A percentile compares a stretch with the other conserved stretches of the same genome.
These are phyloP conservation scores for Beauveria sp. DNA, from an alignment of 2,329 filamentous ascomycete species.

Conservation along the genomic window DNA sequence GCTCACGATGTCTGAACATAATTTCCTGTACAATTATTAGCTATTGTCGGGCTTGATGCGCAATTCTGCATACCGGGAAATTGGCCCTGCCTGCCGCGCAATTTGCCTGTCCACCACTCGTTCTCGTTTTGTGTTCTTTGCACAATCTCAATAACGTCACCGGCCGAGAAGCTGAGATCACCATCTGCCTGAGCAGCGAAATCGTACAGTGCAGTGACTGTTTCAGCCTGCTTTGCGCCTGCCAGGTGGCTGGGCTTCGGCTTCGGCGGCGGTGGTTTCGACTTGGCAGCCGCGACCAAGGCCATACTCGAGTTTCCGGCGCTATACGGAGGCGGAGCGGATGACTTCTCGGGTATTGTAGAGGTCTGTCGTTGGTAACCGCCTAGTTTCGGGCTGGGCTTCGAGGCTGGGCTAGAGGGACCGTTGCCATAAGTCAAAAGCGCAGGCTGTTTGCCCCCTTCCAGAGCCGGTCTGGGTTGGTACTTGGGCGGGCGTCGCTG, in stretches of 20 bases:
- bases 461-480: constrained; percentile 42
- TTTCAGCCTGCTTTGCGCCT: constrained; percentile 60
- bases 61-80: constrained; percentile 69
- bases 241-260: constrained; percentile 74
- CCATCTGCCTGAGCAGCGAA: constrained; percentile 94
- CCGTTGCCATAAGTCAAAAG: constrained; percentile 44
- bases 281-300: constrained; percentile 44
- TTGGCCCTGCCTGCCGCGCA: constrained; percentile 76
- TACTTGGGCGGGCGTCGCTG: constrained; percentile 54
- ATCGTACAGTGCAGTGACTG: constrained; percentile 86
- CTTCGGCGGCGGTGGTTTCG: constrained; percentile 65
- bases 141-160: constrained; percentile 85
- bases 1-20: constrained; percentile 8
- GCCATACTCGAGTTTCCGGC: constrained; percentile 35
- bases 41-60: not conserved
- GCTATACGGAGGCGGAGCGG: constrained; percentile 67
- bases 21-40: constrained; percentile 19
- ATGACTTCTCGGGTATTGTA: constrained; percentile 37
- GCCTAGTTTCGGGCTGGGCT: constrained; percentile 20
- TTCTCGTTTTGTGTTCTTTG: constrained; percentile 81
- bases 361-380: constrained; percentile 28
- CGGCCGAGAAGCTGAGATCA: constrained; percentile 81
- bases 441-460: constrained; percentile 39
- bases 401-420: constrained; percentile 13
- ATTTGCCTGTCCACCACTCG: constrained; percentile 90